These are phyloP conservation scores for Peniophora sp. DNA, from an alignment of 1,284 basidiomycete genomes.

Conservation along the genomic window DNA sequence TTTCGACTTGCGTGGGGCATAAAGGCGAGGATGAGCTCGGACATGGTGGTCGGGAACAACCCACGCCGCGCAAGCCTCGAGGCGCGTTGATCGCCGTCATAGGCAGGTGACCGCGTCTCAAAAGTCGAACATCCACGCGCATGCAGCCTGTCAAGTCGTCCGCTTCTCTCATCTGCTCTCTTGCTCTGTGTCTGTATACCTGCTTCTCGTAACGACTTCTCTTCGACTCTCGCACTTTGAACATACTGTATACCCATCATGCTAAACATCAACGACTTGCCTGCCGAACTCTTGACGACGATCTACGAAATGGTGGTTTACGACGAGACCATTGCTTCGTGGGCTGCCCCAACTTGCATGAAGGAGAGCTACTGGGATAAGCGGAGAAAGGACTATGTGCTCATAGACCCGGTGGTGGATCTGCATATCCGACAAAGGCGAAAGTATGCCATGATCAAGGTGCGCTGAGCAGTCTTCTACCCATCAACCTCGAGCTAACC, in stretches of 20 bases:
- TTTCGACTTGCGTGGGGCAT: no score
- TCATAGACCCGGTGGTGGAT: constrained; percentile 50
- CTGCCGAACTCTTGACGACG: constrained; percentile 57
- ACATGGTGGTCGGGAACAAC: no score
- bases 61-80: no score
- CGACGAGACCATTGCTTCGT: constrained; percentile 54
- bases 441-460: constrained; percentile 60
- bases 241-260: neutral
- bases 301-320: constrained; percentile 64
- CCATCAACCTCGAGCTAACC: neutral
- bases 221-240: no score
- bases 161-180: no score
- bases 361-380: constrained; percentile 56
- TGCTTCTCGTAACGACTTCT: no score
- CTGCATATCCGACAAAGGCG: constrained; percentile 45
- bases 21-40: no score
- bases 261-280: constrained; percentile 25
- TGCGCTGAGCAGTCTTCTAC: constrained; percentile 16
- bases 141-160: no score
- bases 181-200: no score
- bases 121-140: no score
- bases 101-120: no score
- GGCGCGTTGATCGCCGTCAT: no score
- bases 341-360: constrained; percentile 48
- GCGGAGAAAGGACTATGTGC: constrained; percentile 38